Conservation (phyloP, 768 basidiomycete species). For the Tylopilus felleus region DNA sequence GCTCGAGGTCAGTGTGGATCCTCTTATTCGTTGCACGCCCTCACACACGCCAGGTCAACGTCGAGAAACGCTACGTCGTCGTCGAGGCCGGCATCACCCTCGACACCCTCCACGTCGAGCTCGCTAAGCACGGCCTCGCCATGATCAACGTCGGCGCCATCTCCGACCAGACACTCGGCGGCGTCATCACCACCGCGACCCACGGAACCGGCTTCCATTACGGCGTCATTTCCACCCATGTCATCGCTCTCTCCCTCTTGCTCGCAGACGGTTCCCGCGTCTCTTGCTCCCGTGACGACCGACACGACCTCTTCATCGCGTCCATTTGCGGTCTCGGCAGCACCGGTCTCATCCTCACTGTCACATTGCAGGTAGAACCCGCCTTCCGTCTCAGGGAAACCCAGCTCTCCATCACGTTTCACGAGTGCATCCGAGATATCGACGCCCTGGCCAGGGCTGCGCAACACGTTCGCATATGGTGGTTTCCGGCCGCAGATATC, state of each 20-base stretch:
- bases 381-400: constrained; percentile 79
- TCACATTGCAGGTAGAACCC: constrained; percentile 75
- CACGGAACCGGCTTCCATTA: constrained; percentile 86
- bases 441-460: constrained; percentile 57
- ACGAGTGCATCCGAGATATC: constrained; percentile 55
- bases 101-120: constrained; percentile 63
- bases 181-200: constrained; percentile 89
- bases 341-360: constrained; percentile 81
- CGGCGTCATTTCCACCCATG: constrained; percentile 79
- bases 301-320: constrained; percentile 79
- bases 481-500: constrained; percentile 79
- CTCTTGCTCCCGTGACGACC: constrained; percentile 59
- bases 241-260: constrained; percentile 70
- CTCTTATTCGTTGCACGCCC: background rate
- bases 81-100: constrained; percentile 81
- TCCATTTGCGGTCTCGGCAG: constrained; percentile 88
- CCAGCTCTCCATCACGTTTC: constrained; percentile 60
- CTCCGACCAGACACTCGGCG: constrained; percentile 92
- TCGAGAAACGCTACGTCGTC: constrained; percentile 60
- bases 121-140: constrained; percentile 67
- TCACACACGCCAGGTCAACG: constrained; percentile 53
- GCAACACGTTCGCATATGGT: constrained; percentile 92
- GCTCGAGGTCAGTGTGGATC: constrained; percentile 65
- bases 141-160: constrained; percentile 95
- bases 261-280: constrained; percentile 72